Conservation (phyloP, 2,329 filamentous ascomycete species). For the Verticillium dahliae region DNA sequence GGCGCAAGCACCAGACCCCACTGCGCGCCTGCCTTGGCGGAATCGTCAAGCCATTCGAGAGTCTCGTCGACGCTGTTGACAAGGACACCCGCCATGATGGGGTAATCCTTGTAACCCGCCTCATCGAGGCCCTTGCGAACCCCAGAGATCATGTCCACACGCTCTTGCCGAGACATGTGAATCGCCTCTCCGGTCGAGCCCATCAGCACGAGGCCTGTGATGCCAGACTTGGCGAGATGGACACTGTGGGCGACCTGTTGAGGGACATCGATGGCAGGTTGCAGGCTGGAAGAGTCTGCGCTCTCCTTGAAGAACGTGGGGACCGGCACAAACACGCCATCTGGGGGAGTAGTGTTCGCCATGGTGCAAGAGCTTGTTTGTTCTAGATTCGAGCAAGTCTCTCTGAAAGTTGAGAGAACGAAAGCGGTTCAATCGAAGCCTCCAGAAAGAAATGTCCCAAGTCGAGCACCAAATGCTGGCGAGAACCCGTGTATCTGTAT, state of each 20-base stretch:
- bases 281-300: constrained; percentile 32
- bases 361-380: not conserved
- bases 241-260: constrained; percentile 53
- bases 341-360: constrained; percentile 23
- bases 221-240: constrained; percentile 52
- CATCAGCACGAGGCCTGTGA: constrained; percentile 54
- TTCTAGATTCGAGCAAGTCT: not conserved
- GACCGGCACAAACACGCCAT: constrained; percentile 49
- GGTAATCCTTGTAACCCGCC: constrained; percentile 50
- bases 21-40: constrained; percentile 49
- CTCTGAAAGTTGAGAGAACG: not conserved
- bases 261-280: constrained; percentile 47
- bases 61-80: constrained; percentile 48
- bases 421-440: not conserved
- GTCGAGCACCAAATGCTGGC: not conserved
- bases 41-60: constrained; percentile 48
- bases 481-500: not conserved
- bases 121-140: constrained; percentile 47
- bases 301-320: constrained; percentile 53
- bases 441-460: not conserved
- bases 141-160: constrained; percentile 44
- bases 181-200: constrained; percentile 60
- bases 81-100: constrained; percentile 46
- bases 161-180: constrained; percentile 50
- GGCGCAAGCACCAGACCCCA: constrained; percentile 59